Base-by-base conservation (phyloP, 2,329 filamentous ascomycete genomes). In the Aquanectria penicillioides region DNA sequence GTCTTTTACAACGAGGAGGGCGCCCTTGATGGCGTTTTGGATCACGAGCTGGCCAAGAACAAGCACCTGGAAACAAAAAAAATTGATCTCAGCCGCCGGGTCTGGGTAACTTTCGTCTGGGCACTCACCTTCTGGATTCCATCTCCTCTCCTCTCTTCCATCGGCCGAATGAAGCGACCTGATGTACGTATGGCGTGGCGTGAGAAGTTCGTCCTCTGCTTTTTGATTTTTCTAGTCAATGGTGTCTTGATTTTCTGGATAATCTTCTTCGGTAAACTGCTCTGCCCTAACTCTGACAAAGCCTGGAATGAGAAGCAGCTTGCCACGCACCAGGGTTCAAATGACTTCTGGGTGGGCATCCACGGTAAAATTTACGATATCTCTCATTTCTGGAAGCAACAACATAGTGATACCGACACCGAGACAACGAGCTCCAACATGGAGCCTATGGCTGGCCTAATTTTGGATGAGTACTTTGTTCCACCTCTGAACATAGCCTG, bases 151-250 rank as follows among this genome's bases (percentile, higher is more conserved):
- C 86, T 99, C 12, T 85, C 86, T 17, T 89, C 83, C 59, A 71
- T 97, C 57, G 95, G 95, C 31, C 91, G 94, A 20, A 99, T 99
- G 95, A 96, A 96, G 78, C 89, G 95, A 52, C 94, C 94, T 2
- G 95, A 99, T 78, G 93, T 99, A 9, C 91, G 95, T 26, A 91
- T 97, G 87, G 95, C 95, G 0, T 99, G 95, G 95, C 87, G 95
- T 75, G 95, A 99, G 72, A 99, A 99, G 77, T 47, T 99, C 11
- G 90, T 95, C 0, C 81, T 99, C 10, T 87, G 94, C 43, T 81
- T 92, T 58, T 70, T 97, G 51, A 98, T 99, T 66, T 74, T 91
- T 28, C 70, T 99, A 12, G 78, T 96, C 64, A 99, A 99, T 76
- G 92, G 74, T 33, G 72, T 86, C 22, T 86, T 98, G 61, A 83